Evolutionary conservation across 768 basidiomycete genomes (phyloP).

Genomic region (Cystoderma amianthinum): DNA sequence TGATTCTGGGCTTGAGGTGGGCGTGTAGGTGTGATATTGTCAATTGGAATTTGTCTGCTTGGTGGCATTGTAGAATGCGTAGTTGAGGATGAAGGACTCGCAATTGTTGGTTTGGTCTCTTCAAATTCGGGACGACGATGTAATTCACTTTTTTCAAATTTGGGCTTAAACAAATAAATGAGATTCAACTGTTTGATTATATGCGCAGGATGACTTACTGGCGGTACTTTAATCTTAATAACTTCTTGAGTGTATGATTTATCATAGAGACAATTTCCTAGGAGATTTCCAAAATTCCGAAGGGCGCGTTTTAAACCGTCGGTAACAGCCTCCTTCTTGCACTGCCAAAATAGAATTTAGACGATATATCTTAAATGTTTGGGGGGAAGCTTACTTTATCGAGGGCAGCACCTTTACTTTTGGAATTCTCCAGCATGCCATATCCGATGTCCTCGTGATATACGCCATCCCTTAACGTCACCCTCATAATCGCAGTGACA

Average conservation of each 20-base stretch:
- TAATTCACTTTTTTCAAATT: slow-evolving; percentile 60
- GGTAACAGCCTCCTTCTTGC: slow-evolving; percentile 97
- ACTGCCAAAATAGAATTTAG: slow-evolving; percentile 37
- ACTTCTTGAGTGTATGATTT: slow-evolving; percentile 83
- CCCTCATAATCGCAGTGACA: slow-evolving; percentile 78
- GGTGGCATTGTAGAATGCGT: slow-evolving; percentile 6
- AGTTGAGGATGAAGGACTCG: slow-evolving; percentile 4
- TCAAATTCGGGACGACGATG: slow-evolving; percentile 69
- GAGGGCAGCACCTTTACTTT: slow-evolving; percentile 76
- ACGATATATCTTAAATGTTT: neutral
- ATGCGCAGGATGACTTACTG: slow-evolving; percentile 42
- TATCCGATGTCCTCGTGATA: slow-evolving; percentile 95
- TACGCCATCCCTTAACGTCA: slow-evolving; percentile 82
- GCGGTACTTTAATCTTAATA: slow-evolving; percentile 77
- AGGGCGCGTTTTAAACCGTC: slow-evolving; percentile 90
- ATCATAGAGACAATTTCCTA: slow-evolving; percentile 98
- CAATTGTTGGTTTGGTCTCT: slow-evolving; percentile 29
- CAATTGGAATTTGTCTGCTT: neutral
- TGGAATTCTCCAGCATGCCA: slow-evolving; percentile 80
- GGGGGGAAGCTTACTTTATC: slow-evolving; percentile 67
- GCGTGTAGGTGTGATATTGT: slow-evolving; percentile 10
- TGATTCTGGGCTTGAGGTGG: slow-evolving; percentile 13
- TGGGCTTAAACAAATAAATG: slow-evolving; percentile 35
- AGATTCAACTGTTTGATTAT: neutral
- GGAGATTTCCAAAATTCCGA: slow-evolving; percentile 86